Percentiles rank a stretch among this genome's conserved stretches.
Evolutionary conservation across 768 basidiomycete species (phyloP).

Genomic region (Tulasnella sp.): DNA sequence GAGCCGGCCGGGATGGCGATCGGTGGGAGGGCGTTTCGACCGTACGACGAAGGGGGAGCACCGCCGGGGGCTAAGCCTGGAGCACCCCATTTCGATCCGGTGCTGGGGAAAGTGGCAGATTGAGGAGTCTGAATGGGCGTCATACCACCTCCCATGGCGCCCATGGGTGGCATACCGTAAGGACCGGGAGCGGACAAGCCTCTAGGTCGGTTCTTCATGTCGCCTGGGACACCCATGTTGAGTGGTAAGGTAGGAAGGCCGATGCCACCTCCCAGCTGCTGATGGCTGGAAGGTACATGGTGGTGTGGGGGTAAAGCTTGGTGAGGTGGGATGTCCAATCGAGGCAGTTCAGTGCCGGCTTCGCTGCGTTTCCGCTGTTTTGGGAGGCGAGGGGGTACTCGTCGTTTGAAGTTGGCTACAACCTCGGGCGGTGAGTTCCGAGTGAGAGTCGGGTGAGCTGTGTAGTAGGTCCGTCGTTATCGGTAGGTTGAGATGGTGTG

Average conservation of each 20-base stretch:
- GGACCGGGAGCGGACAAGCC: conserved; percentile 18
- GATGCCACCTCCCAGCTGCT: conserved; percentile 25
- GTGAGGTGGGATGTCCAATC: conserved; percentile 24
- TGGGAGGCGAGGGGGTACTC: conserved; percentile 87
- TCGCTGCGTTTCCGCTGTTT: conserved; percentile 79
- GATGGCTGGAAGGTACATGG: conserved; percentile 53
- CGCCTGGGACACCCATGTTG: conserved; percentile 16
- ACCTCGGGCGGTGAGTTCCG: conserved; percentile 86
- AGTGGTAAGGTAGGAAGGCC: conserved; percentile 17
- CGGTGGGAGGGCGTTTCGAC: conserved; percentile 65
- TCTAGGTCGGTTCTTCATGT: conserved; percentile 15
- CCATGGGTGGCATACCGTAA: conserved; percentile 12
- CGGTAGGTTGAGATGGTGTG: background rate
- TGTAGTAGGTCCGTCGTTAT: conserved; percentile 9
- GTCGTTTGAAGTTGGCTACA: conserved; percentile 91
- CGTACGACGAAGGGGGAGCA: conserved; percentile 39
- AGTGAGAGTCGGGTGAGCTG: conserved; percentile 88
- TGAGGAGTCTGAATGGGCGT: background rate
- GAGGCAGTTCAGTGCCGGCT: conserved; percentile 33
- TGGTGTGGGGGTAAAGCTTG: conserved; percentile 42
- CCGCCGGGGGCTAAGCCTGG: background rate
- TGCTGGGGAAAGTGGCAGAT: conserved; percentile 18
- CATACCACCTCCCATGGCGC: background rate
- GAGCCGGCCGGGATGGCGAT: conserved; percentile 60
- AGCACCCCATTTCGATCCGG: conserved; percentile 56